A percentile compares a stretch with the other conserved stretches of the same genome.
phyloP scores from a whole-genome alignment of 2,329 filamentous ascomycete species.

The Diaporthe ilicicola region DNA sequence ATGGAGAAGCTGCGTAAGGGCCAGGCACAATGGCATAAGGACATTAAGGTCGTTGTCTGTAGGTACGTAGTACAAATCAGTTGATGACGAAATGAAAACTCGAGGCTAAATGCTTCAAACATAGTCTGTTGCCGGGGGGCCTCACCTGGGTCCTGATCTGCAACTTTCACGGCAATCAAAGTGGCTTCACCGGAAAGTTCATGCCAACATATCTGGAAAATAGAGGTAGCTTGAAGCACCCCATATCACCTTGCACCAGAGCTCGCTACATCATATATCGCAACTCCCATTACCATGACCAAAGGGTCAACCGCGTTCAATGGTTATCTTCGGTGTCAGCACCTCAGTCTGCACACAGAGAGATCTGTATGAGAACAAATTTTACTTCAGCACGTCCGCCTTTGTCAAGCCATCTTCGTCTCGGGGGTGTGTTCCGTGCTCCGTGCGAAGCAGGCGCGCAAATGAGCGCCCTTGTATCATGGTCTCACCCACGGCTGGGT shows the following conservation, averaged over 20 bases:
- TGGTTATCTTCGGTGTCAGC: too few species aligned
- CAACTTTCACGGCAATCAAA: background rate
- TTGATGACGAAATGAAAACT: background rate
- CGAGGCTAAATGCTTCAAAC: background rate
- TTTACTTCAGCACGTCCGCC: background rate
- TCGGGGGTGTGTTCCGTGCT: background rate
- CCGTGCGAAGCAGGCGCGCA: background rate
- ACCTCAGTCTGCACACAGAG: too few species aligned
- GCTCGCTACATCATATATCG: too few species aligned
- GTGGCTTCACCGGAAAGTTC: background rate
- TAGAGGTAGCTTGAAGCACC: background rate
- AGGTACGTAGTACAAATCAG: background rate
- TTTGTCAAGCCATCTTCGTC: background rate
- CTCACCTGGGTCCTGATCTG: background rate
- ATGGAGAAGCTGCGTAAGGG: background rate
- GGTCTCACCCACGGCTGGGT: too few species aligned
- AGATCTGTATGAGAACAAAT: too few species aligned
- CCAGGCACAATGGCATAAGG: too few species aligned
- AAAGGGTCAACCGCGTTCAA: too few species aligned
- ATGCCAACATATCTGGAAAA: background rate
- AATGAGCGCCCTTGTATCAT: background rate
- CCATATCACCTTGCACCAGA: background rate
- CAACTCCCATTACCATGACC: too few species aligned
- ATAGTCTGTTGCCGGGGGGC: background rate
- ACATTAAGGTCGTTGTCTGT: background rate